Evolutionary conservation across 1,284 basidiomycete species (phyloP), one percentile per base, ranked within the genome.

Genomic region (Mixia osmundae): DNA sequence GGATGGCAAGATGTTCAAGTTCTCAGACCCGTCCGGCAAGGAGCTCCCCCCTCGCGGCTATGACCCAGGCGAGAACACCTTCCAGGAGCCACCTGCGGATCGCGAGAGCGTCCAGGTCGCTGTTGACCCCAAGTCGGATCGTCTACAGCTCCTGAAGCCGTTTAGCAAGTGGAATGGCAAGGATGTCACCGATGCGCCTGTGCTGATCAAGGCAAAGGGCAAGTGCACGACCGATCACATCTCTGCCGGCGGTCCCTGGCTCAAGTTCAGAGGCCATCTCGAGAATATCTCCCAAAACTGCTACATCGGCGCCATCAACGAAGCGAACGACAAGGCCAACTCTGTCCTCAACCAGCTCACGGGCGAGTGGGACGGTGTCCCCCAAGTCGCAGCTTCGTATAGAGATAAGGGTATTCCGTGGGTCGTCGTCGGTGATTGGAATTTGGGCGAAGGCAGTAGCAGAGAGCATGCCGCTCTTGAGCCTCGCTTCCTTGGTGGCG

Each of bases 241-340:
- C 57, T 79, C 75, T 44, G 82, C 83, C 57, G 89, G 85, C 66
- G 89, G 89, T 41, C 89, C 89, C 30, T 97, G 89, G 89, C 70
- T 95, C 63, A 94, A 94, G 65, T 95, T 87, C 69, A 80, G 89
- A 66, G 89, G 89, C 48, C 89, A 95, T 62, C 72, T 97, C 53
- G 71, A 91, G 61, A 95, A 97, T 70, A 97, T 95, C 58, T 91
- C 83, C 25, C 79, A 91, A 61, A 95, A 95, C 67, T 89, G 82
- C 63, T 61, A 94, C 58, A 95, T 95, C 47, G 83, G 44, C 14
- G 44, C 83, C 39, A 87, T 95, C 65, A 94, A 94, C 66, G 57
- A 70, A 40, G 85, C 85, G 63, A 91, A 85, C 59, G 75, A 71
- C 45, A 35, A 95, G 64, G 83, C 89, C 46, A 97, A 95, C 73